Evolutionary conservation across 139 green algal species (phyloP).

Genomic region (Marvania coccoides): DNA sequence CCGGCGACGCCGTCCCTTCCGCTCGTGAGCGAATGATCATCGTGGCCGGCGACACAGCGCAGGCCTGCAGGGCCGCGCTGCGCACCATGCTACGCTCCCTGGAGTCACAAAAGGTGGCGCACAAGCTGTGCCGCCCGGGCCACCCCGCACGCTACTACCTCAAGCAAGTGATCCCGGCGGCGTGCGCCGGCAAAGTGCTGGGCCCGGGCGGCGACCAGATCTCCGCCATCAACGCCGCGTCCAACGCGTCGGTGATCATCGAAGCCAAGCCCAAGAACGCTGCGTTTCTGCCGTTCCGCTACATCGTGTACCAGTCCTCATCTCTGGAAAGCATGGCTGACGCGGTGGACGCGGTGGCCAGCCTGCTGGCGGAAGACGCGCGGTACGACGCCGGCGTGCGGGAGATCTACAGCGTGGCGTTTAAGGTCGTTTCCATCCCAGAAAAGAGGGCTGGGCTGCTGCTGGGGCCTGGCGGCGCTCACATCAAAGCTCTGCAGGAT

Average conservation of each 20-base stretch:
- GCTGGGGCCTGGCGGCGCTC: conserved; percentile 15
- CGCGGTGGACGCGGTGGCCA: conserved; percentile 10
- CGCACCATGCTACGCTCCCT: conserved; percentile 7
- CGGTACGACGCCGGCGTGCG: conserved; percentile 19
- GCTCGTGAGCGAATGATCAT: conserved; percentile 27
- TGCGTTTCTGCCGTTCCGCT: conserved; percentile 27
- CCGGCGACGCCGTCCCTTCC: conserved; percentile 14
- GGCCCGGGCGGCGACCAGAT: conserved; percentile 19
- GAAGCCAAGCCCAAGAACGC: conserved; percentile 17
- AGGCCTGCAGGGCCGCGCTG: conserved; percentile 1
- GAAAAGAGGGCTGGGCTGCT: conserved; percentile 15
- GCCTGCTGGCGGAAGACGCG: conserved; percentile 12
- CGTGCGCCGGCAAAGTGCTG: conserved; percentile 26
- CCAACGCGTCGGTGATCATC: conserved; percentile 5
- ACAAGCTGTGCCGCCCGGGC: conserved; percentile 9
- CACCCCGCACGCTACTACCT: neutral
- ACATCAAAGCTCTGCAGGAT: conserved; percentile 28
- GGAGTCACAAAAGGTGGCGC: neutral
- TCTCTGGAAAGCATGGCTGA: neutral
- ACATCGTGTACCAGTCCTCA: conserved; percentile 8
- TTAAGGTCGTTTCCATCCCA: conserved; percentile 20
- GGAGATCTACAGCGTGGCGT: conserved; percentile 15
- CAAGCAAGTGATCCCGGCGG: conserved; percentile 21
- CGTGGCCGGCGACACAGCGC: conserved; percentile 9
- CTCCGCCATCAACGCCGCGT: neutral